Conservation (phyloP, 2,329 filamentous ascomycete genomes). For the Penicillium sp. region DNA sequence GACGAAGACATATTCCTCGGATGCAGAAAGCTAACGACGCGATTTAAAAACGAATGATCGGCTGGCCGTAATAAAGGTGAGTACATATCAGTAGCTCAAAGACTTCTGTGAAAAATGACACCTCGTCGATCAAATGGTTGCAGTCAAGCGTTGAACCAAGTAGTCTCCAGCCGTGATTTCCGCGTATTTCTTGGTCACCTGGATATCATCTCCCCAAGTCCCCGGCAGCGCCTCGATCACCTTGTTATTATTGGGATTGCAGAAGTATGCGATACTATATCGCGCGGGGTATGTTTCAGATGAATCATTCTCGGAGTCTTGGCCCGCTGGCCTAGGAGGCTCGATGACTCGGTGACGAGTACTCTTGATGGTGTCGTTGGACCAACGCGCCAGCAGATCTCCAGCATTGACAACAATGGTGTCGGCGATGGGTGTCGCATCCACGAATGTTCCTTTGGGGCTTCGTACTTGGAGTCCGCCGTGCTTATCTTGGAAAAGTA, state of each 20-base stretch:
- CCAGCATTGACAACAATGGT: conserved; percentile 89
- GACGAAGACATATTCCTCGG: neutral
- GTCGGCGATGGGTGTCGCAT: conserved; percentile 76
- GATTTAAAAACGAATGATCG: neutral
- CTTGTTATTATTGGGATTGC: conserved; percentile 76
- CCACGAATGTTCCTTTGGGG: conserved; percentile 73
- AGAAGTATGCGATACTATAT: conserved; percentile 92
- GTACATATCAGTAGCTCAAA: neutral
- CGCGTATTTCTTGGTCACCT: conserved; percentile 71
- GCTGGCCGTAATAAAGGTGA: neutral
- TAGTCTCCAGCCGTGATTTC: conserved; percentile 79
- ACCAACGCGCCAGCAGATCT: conserved; percentile 82
- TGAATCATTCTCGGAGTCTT: conserved; percentile 30
- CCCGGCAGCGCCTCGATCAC: conserved; percentile 78
- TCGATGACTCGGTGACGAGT: conserved; percentile 89
- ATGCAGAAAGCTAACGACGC: neutral
- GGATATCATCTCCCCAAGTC: conserved; percentile 61
- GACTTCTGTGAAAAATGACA: neutral
- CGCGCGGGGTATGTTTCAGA: conserved; percentile 63
- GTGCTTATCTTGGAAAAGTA: conserved; percentile 56
- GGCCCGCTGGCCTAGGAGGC: conserved; percentile 60
- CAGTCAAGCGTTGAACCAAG: conserved; percentile 70
- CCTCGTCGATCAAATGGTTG: conserved; percentile 56
- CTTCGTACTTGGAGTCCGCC: conserved; percentile 63
- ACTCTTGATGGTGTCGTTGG: conserved; percentile 86